These are phyloP conservation scores for Arthrobotrys entomopaga DNA, from an alignment of 2,329 filamentous ascomycete species.

Conservation along the genomic window DNA sequence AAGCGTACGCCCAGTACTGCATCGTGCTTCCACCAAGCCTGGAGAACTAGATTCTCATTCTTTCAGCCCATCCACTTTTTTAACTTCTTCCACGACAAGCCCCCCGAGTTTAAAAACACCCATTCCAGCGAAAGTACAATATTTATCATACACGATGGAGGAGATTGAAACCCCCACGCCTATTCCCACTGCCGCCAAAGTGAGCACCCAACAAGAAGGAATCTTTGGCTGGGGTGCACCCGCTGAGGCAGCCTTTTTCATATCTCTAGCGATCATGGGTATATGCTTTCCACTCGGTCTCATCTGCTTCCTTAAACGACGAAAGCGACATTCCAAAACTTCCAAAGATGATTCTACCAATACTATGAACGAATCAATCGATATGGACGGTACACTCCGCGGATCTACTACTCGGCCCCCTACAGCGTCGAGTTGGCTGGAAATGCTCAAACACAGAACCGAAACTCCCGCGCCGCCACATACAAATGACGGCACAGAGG, in stretches of 20 bases:
- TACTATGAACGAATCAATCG: conserved; percentile 13
- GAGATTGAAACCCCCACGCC: conserved; percentile 13
- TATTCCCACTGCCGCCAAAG: background rate
- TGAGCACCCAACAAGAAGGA: conserved; percentile 6
- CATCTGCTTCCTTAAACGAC: conserved; percentile 28
- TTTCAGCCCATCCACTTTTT: conserved; percentile 27
- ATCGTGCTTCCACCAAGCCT: conserved; percentile 15
- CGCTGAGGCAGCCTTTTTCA: conserved; percentile 39
- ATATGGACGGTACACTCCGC: conserved; percentile 28
- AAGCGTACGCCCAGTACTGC: conserved; percentile 17
- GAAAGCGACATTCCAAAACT: conserved; percentile 21
- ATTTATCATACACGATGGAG: conserved; percentile 31
- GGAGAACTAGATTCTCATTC: conserved; percentile 39
- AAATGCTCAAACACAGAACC: conserved; percentile 51
- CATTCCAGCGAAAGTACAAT: conserved; percentile 38
- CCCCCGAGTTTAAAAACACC: conserved; percentile 33
- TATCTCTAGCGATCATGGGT: conserved; percentile 33
- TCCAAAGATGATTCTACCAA: conserved; percentile 9
- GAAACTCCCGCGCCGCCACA: conserved; percentile 48
- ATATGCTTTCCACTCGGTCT: conserved; percentile 34
- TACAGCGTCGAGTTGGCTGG: conserved; percentile 50
- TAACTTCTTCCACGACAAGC: background rate
- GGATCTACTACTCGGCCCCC: conserved; percentile 46
- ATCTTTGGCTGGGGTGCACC: conserved; percentile 45
- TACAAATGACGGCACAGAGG: conserved; percentile 12